A percentile compares a stretch with the other conserved stretches of the same genome.
phyloP scores from a whole-genome alignment of 1,284 basidiomycete genomes.

The Phylloboletellus chloephorus region DNA sequence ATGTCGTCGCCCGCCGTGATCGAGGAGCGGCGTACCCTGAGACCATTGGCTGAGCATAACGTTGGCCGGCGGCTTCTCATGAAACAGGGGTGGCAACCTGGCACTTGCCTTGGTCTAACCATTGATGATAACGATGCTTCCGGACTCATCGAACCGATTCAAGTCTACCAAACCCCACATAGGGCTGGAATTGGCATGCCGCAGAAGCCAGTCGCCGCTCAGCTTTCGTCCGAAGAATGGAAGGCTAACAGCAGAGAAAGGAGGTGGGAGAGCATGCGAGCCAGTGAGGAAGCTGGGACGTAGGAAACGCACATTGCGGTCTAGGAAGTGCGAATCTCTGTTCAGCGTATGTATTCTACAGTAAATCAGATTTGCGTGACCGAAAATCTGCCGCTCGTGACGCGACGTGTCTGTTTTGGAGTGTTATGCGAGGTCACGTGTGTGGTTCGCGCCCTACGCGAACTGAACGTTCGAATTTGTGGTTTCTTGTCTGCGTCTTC shows the following conservation, averaged over 20 bases:
- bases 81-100: slow-evolving; percentile 72
- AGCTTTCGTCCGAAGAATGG: slow-evolving; percentile 21
- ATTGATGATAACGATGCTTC: slow-evolving; percentile 29
- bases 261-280: slow-evolving; percentile 25
- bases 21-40: slow-evolving; percentile 37
- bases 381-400: too few species aligned
- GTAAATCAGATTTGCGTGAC: too few species aligned
- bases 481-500: slow-evolving; percentile 16
- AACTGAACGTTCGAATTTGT: slow-evolving; percentile 13
- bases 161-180: slow-evolving; percentile 38
- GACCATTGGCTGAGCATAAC: slow-evolving; percentile 46
- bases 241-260: slow-evolving; percentile 26
- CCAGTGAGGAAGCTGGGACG: not conserved
- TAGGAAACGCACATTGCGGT: too few species aligned
- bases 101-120: slow-evolving; percentile 47
- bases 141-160: slow-evolving; percentile 53
- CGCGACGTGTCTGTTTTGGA: slow-evolving; percentile 35
- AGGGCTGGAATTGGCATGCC: slow-evolving; percentile 53
- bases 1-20: slow-evolving; percentile 12
- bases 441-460: slow-evolving; percentile 35
- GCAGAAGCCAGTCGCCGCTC: slow-evolving; percentile 3
- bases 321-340: too few species aligned
- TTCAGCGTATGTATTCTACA: too few species aligned
- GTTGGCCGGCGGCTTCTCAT: slow-evolving; percentile 61
- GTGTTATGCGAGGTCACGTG: slow-evolving; percentile 30